These are phyloP conservation scores for Chaetomium tenue DNA, from an alignment of 495 filamentous ascomycete genomes.

Conservation along the genomic window DNA sequence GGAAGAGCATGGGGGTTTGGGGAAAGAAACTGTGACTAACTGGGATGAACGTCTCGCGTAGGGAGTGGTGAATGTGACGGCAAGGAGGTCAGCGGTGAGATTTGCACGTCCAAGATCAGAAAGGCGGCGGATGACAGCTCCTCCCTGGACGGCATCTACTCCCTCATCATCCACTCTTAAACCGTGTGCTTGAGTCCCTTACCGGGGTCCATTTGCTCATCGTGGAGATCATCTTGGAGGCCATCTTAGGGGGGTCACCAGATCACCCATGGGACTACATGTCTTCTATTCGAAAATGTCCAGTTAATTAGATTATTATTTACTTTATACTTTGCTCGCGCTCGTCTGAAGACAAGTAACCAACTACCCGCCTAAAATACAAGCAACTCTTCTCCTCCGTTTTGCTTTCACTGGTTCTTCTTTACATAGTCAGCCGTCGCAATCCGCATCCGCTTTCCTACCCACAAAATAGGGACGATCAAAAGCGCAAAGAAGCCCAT, in stretches of 20 bases:
- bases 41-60: not conserved
- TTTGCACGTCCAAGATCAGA: not conserved
- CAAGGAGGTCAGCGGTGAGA: not conserved
- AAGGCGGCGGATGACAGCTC: not conserved
- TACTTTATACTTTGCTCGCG: too few relatives aligned
- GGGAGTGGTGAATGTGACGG: not conserved
- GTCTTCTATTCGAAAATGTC: too few relatives aligned
- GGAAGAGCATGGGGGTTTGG: too few relatives aligned
- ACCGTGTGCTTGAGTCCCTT: too few relatives aligned
- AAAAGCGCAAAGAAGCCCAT: conserved; percentile 33
- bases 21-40: not conserved
- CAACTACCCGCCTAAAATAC: too few relatives aligned
- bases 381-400: too few relatives aligned
- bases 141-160: not conserved
- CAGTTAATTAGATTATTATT: too few relatives aligned
- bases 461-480: conserved; percentile 30
- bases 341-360: too few relatives aligned
- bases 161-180: not conserved
- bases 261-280: too few relatives aligned
- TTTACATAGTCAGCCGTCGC: conserved; percentile 34
- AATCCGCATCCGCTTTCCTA: conserved; percentile 35
- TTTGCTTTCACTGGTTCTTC: conserved; percentile 25
- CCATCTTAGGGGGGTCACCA: too few relatives aligned
- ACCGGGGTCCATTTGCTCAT: too few relatives aligned
- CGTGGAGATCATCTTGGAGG: too few relatives aligned